Conservation (phyloP, 441 rosid species). For the Aquilaria agallochum region DNA sequence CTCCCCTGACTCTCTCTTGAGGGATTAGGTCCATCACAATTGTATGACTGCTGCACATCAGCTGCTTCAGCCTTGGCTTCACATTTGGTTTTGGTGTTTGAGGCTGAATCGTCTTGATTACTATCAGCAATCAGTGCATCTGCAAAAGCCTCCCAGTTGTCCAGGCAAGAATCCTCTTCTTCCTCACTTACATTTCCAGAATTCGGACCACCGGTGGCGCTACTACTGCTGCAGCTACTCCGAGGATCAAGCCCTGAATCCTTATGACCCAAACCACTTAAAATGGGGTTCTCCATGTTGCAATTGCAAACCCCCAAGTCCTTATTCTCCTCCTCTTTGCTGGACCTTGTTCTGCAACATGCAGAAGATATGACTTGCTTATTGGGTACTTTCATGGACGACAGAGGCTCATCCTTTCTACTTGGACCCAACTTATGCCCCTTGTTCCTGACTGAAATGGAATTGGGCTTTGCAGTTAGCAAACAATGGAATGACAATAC, state of each 20-base stretch:
- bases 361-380: slow-evolving; percentile 15
- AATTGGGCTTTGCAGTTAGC: slow-evolving; percentile 15
- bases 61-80: slow-evolving; percentile 9
- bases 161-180: slow-evolving; percentile 43
- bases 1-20: slow-evolving; percentile 3
- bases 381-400: slow-evolving; percentile 12
- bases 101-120: slow-evolving; percentile 9
- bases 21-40: slow-evolving; percentile 4
- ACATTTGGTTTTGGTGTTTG: slow-evolving; percentile 6
- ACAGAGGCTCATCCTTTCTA: slow-evolving; percentile 14
- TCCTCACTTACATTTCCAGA: slow-evolving; percentile 39
- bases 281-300: slow-evolving; percentile 26
- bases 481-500: slow-evolving; percentile 4
- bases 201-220: slow-evolving; percentile 29
- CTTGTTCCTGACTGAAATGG: slow-evolving; percentile 35
- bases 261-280: slow-evolving; percentile 16
- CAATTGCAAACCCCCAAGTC: slow-evolving; percentile 22
- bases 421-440: slow-evolving; percentile 27
- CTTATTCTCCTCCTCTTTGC: slow-evolving; percentile 19
- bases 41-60: slow-evolving; percentile 5
- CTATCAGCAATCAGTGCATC: slow-evolving; percentile 44
- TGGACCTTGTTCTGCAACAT: slow-evolving; percentile 17
- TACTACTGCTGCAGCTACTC: slow-evolving; percentile 31
- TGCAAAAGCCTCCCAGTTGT: slow-evolving; percentile 59
- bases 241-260: slow-evolving; percentile 22